Base-by-base conservation (phyloP, 345 rosid species). In the Salix koriyanagi region DNA sequence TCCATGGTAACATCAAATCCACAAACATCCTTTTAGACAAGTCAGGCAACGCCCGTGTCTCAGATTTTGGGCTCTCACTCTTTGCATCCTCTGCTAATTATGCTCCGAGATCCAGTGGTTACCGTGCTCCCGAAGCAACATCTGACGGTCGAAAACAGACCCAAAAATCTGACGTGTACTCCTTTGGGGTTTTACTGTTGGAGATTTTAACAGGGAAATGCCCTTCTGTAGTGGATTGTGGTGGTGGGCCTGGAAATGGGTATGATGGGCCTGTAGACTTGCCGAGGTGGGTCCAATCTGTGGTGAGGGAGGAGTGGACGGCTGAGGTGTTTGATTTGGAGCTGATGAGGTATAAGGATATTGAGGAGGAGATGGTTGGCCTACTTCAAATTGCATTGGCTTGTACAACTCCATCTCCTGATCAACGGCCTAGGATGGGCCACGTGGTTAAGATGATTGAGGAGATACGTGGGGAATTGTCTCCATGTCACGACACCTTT, bases 241-340 rank as follows among this genome's bases (percentile, higher is more conserved):
- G 85, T 1, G 85, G 80, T 30, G 94, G 86, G 11, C 23, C 85
- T 6, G 85, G 85, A 15, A 76, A 58, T 69, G 88, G 86, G 6
- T 86, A 85, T n/a, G 87, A 88, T 23, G 91, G 87, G 71, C 79
- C 77, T 3, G 83, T 90, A 75, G 97, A 92, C 66, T 77, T 92
- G 84, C 97, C 94, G 0, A 80, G 86, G 81, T 92, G 94, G 97
- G 97, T 92, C 3, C 90, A 89, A 72, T 89, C 91, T 0, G 97
- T 92, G 71, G 97, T 92, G 79, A 89, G 92, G 50, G 97, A 92
- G 77, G 94, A 90, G 72, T 92, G 97, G 97, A 92, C 97, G 28
- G 97, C 97, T 6, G 94, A 92, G 82, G 94, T 92, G 60, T 92
- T 92, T 28, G 97, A 92, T 84, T 60, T 90, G 79, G 97, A 92